phyloP scores from a whole-genome alignment of 2,329 filamentous ascomycete genomes.

The Diaporthe ampelina region DNA sequence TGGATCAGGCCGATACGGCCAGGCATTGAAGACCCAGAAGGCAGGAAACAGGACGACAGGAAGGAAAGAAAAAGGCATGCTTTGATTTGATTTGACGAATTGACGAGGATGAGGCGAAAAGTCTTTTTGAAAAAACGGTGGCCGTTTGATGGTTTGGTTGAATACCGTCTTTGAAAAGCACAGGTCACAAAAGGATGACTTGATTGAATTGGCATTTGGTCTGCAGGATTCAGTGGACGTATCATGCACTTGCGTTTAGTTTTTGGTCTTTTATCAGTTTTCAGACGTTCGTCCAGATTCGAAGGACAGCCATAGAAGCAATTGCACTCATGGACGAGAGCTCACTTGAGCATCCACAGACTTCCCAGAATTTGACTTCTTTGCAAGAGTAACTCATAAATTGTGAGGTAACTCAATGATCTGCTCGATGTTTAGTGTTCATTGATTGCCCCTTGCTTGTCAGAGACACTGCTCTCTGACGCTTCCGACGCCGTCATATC shows the following conservation, averaged over 20 bases:
- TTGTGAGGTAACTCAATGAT: too few relatives aligned
- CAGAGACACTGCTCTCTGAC: not conserved
- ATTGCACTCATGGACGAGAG: not conserved
- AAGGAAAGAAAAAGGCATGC: not conserved
- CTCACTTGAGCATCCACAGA: too few relatives aligned
- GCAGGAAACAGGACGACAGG: not conserved
- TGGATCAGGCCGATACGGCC: not conserved
- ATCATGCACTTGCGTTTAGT: not conserved
- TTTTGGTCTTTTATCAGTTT: not conserved
- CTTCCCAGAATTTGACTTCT: not conserved
- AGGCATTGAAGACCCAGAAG: not conserved
- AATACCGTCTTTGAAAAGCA: not conserved
- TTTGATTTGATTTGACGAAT: conserved; percentile 3
- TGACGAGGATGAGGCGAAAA: not conserved
- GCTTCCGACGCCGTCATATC: not conserved
- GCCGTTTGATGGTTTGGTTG: not conserved
- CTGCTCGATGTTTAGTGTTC: too few relatives aligned
- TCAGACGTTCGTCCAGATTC: not conserved
- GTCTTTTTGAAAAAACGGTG: not conserved
- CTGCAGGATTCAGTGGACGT: not conserved
- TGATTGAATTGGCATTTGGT: not conserved
- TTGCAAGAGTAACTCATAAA: not conserved
- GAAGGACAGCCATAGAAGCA: not conserved
- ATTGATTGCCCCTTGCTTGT: too few relatives aligned
- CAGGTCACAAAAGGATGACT: not conserved